A percentile compares a stretch with the other conserved stretches of the same genome.
phyloP scores from a whole-genome alignment of 805 yeast genomes.

The Teunomyces atbi region DNA sequence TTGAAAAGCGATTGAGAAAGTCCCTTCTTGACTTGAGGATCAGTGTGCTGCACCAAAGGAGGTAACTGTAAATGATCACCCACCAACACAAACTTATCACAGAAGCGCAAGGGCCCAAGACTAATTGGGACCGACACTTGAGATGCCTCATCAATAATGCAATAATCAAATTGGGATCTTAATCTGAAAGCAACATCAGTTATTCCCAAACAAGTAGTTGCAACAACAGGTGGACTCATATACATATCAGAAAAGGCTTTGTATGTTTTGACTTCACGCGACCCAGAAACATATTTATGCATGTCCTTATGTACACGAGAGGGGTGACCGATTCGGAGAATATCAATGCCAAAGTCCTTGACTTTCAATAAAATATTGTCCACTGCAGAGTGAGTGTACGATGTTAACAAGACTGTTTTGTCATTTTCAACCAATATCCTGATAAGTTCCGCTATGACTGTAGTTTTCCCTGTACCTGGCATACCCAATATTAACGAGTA shows the following conservation, averaged over 20 bases:
- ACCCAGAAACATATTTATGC: conserved; percentile 48
- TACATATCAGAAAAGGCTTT: conserved; percentile 49
- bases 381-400: conserved; percentile 94
- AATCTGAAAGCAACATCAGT: conserved; percentile 57
- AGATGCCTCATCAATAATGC: conserved; percentile 95
- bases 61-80: conserved; percentile 96
- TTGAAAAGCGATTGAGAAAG: conserved; percentile 77
- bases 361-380: conserved; percentile 85
- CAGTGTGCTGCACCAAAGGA: conserved; percentile 67
- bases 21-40: conserved; percentile 63
- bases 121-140: conserved; percentile 91
- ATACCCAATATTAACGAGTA: conserved; percentile 85
- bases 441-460: conserved; percentile 79
- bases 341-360: conserved; percentile 30
- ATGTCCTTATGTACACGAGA: conserved; percentile 63
- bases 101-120: conserved; percentile 78
- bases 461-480: conserved; percentile 98
- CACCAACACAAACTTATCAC: conserved; percentile 82
- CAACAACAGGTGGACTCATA: conserved; percentile 69
- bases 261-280: conserved; percentile 31
- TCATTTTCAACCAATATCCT: conserved; percentile 55
- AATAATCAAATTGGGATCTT: conserved; percentile 72
- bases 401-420: conserved; percentile 72
- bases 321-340: conserved; percentile 67
- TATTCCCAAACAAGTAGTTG: conserved; percentile 83